phyloP scores from a whole-genome alignment of 202 grass and related monocot species.

The Schoenoplectus triqueter region DNA sequence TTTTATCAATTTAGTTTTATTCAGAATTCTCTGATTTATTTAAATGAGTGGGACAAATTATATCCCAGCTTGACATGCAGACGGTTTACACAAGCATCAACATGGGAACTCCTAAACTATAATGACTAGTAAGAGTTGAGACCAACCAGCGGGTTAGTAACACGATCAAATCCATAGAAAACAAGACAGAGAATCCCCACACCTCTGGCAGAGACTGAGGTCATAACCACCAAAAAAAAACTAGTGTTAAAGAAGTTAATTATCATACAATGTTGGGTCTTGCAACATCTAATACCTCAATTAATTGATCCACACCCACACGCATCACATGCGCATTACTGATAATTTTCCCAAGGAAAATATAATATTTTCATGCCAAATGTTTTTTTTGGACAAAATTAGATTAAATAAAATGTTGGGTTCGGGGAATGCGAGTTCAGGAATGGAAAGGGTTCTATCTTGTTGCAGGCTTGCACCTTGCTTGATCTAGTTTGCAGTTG shows the following conservation, averaged over 20 bases:
- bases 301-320: not conserved
- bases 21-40: not conserved
- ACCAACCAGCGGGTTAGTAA: not conserved
- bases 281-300: slow-evolving; percentile 2
- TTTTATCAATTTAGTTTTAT: not conserved
- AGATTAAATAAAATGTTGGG: not conserved
- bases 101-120: too few relatives aligned
- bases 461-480: not conserved
- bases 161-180: not conserved
- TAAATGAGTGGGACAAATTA: not conserved
- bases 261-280: not conserved
- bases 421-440: too few relatives aligned
- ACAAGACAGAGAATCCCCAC: not conserved
- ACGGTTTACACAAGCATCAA: not conserved
- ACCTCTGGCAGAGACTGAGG: not conserved
- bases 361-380: not conserved
- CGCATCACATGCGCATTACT: slow-evolving; percentile 6
- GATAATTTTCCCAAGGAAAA: not conserved
- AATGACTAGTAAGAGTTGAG: too few relatives aligned
- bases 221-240: not conserved
- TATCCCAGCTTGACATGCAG: not conserved
- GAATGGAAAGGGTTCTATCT: not conserved
- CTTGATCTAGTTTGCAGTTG: not conserved
- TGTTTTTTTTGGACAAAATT: not conserved
- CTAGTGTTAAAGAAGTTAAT: slow-evolving; percentile 6